These are phyloP conservation scores for Apiotrichum laibachii DNA, from an alignment of 1,284 basidiomycete species.

Conservation along the genomic window DNA sequence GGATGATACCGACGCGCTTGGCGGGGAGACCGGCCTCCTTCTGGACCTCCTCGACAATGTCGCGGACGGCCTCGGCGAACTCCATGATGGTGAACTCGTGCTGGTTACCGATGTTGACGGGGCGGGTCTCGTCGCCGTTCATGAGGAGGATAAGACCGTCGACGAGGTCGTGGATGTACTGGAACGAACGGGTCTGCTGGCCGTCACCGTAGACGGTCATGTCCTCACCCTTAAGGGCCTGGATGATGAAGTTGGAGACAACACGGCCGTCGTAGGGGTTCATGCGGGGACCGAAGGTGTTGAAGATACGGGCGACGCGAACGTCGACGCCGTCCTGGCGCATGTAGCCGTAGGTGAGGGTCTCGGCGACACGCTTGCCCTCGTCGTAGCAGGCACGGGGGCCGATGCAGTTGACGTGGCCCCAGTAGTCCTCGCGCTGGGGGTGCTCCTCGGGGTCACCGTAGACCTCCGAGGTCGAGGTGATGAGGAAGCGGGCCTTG, in stretches of 20 bases:
- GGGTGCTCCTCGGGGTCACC: conserved; percentile 97
- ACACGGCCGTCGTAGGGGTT: conserved; percentile 94
- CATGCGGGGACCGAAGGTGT: conserved; percentile 63
- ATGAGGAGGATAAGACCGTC: conserved; percentile 76
- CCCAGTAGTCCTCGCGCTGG: conserved; percentile 94
- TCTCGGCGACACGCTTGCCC: conserved; percentile 93
- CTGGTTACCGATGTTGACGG: conserved; percentile 89
- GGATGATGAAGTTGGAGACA: conserved; percentile 97
- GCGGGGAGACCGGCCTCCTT: conserved; percentile 66
- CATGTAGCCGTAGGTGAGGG: conserved; percentile 89
- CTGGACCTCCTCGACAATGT: conserved; percentile 85
- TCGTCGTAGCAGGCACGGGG: conserved; percentile 98
- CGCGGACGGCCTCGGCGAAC: conserved; percentile 81
- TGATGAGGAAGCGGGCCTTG: conserved; percentile 93
- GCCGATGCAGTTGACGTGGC: conserved; percentile 95
- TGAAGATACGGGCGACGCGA: conserved; percentile 93
- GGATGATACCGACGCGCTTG: conserved; percentile 67
- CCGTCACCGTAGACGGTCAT: conserved; percentile 98
- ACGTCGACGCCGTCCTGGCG: conserved; percentile 93
- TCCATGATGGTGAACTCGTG: conserved; percentile 92
- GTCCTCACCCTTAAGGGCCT: conserved; percentile 90
- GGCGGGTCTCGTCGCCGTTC: conserved; percentile 85
- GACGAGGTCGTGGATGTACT: conserved; percentile 65
- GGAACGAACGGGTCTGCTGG: conserved; percentile 91
- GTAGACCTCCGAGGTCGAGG: conserved; percentile 90